phyloP scores from a whole-genome alignment of 2,329 filamentous ascomycete genomes.

The Sphaerulina vaccinii region DNA sequence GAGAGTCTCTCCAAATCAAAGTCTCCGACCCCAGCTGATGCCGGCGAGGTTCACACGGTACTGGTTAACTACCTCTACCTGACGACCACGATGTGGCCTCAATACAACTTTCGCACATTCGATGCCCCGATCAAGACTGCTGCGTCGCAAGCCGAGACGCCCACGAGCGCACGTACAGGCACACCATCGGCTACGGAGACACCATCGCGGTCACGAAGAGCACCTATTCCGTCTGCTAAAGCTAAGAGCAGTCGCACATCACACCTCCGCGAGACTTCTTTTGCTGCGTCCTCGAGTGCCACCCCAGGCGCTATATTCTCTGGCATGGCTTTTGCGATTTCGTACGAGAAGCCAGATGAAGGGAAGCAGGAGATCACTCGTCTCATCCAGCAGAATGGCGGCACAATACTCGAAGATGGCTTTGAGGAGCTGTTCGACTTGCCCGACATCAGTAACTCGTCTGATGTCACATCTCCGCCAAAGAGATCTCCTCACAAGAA shows the following conservation, averaged over 20 bases:
- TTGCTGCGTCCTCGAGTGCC: conserved; percentile 20
- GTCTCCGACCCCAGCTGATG: conserved; percentile 5
- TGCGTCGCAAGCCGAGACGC: conserved; percentile 8
- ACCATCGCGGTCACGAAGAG: conserved; percentile 50
- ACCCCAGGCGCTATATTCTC: conserved; percentile 56
- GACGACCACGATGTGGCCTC: conserved; percentile 44
- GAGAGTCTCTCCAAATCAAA: conserved; percentile 36
- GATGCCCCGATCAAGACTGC: conserved; percentile 20
- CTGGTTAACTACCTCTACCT: conserved; percentile 46
- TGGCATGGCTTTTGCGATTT: conserved; percentile 85
- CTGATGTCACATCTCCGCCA: conserved; percentile 15
- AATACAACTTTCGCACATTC: conserved; percentile 43
- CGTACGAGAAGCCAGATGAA: conserved; percentile 61
- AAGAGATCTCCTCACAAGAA: conserved; percentile 25
- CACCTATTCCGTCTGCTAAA: conserved; percentile 21
- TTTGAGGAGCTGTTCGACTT: conserved; percentile 77
- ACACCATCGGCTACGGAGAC: conserved; percentile 49
- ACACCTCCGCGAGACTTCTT: conserved; percentile 31
- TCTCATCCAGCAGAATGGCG: conserved; percentile 69
- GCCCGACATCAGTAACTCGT: conserved; percentile 35
- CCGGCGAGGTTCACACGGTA: conserved; percentile 39
- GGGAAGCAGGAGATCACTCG: conserved; percentile 59
- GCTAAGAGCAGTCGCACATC: conserved; percentile 14
- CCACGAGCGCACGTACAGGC: conserved; percentile 24
- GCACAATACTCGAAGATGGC: conserved; percentile 67